Evolutionary conservation across 805 yeast species (phyloP), one percentile per base, ranked within the genome.

Genomic region (Ogataea angusta): DNA sequence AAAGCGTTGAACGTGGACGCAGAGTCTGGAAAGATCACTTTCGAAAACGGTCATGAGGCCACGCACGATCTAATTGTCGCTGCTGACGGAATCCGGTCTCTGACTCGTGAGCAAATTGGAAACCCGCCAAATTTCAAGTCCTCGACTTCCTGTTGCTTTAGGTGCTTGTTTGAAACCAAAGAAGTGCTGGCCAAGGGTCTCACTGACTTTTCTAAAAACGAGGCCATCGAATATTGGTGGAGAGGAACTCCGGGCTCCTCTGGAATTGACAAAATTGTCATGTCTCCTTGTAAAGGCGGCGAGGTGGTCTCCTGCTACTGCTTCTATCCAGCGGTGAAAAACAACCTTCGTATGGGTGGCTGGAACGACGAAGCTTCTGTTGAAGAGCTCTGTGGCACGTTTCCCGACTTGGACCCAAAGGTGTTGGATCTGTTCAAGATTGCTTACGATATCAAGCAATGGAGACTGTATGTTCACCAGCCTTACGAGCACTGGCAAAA

Each of bases 21-120:
- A 39, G 36, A 62, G 40, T 33, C 48, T 40, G 48, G 63, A 41
- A 31, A 46, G 42, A 47, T 58, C 14, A 30, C 25, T n/a, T 56
- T 60, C 34, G 60, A 55, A 30, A 57, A 56, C 36, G 66, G 64
- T 2, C 39, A 14, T 6, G 42, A 33, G n/a, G 42, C 43, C 3
- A 28, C 36, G 6, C 61, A 43, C 27, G 66, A 61, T 36, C 51
- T 61, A 42, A 43, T 61, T 14, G 48, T 61, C 32, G 63, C 61
- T 23, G 63, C 64, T 13, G 66, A 61, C 36, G 66, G 66, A 17
- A 59, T 60, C 23, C 38, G 64, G 33, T 51, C 61, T 5, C 34
- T 41, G 12, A 49, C 54, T 2, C 46, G 56, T 34, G 52, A 48
- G n/a, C 49, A 48, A 31, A 38, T 54, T 30, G 61, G 61, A 2